These are phyloP conservation scores for Pseudocercospora fijiensis DNA, from an alignment of 2,329 filamentous ascomycete genomes.

Conservation along the genomic window DNA sequence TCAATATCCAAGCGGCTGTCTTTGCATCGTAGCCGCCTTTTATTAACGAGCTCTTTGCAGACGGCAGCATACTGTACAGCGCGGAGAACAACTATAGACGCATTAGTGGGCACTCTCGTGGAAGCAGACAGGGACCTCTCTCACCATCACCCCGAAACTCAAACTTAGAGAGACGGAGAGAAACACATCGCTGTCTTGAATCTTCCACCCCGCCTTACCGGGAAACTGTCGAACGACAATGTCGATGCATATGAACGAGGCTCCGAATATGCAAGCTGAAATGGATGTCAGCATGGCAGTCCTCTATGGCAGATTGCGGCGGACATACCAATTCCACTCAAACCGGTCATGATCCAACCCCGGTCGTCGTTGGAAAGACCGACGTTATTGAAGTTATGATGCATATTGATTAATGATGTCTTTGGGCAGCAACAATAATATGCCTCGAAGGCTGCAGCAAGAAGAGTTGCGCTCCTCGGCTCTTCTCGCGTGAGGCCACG, in stretches of 20 bases:
- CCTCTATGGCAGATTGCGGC: not conserved
- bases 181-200: constrained; percentile 86
- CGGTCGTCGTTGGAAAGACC: constrained; percentile 74
- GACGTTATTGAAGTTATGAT: constrained; percentile 38
- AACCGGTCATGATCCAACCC: constrained; percentile 85
- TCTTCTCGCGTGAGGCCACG: constrained; percentile 4
- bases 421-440: not conserved
- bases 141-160: constrained; percentile 94
- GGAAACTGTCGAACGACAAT: constrained; percentile 70
- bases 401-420: constrained; percentile 11
- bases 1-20: constrained; percentile 66
- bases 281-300: constrained; percentile 7
- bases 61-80: constrained; percentile 89
- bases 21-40: constrained; percentile 66
- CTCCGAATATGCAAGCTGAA: constrained; percentile 64
- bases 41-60: constrained; percentile 73
- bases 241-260: constrained; percentile 85
- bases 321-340: constrained; percentile 70
- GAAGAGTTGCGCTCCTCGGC: not conserved
- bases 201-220: constrained; percentile 73
- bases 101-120: not conserved
- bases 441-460: not conserved
- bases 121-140: constrained; percentile 31
- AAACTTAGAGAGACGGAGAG: constrained; percentile 84
- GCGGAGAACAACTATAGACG: constrained; percentile 76